Percentiles rank a stretch among this genome's conserved stretches.
Conservation (phyloP, 768 basidiomycete genomes). For the Pleurotus djamor region DNA sequence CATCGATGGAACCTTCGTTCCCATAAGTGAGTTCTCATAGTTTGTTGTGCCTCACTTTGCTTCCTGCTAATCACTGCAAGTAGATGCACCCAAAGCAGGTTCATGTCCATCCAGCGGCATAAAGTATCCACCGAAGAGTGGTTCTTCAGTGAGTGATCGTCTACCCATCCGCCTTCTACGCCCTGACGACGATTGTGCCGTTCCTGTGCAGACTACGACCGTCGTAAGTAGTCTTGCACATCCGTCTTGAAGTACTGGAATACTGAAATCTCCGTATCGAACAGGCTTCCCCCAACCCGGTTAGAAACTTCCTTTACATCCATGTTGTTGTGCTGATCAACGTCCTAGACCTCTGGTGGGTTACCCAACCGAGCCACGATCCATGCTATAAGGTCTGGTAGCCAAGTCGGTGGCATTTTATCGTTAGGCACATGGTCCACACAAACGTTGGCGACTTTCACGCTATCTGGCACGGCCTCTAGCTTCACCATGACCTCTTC, state of each 20-base stretch:
- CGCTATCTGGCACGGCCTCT: constrained; percentile 40
- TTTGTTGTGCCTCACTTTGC: neutral
- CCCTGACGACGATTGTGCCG: too few species aligned
- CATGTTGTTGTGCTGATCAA: neutral
- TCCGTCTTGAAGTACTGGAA: neutral
- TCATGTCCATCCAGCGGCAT: constrained; percentile 43
- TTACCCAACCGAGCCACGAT: constrained; percentile 49
- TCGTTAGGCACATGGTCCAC: constrained; percentile 58
- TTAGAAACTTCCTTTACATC: neutral
- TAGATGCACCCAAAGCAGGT: constrained; percentile 39
- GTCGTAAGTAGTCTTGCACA: neutral
- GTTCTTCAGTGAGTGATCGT: neutral
- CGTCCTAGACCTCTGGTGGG: constrained; percentile 15
- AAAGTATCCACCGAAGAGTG: constrained; percentile 45
- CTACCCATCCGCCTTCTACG: too few species aligned
- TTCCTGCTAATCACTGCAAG: neutral
- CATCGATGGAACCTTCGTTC: constrained; percentile 51
- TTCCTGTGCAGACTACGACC: neutral
- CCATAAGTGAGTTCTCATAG: constrained; percentile 37
- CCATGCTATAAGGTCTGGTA: constrained; percentile 33
- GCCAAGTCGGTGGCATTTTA: constrained; percentile 48
- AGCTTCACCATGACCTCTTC: constrained; percentile 59
- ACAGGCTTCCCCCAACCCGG: neutral
- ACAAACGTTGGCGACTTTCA: constrained; percentile 58
- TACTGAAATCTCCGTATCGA: neutral